A percentile compares a stretch with the other conserved stretches of the same genome.
These are phyloP conservation scores for Trypanosoma cruzi DNA, from an alignment of 208 protist species.

Conservation along the genomic window DNA sequence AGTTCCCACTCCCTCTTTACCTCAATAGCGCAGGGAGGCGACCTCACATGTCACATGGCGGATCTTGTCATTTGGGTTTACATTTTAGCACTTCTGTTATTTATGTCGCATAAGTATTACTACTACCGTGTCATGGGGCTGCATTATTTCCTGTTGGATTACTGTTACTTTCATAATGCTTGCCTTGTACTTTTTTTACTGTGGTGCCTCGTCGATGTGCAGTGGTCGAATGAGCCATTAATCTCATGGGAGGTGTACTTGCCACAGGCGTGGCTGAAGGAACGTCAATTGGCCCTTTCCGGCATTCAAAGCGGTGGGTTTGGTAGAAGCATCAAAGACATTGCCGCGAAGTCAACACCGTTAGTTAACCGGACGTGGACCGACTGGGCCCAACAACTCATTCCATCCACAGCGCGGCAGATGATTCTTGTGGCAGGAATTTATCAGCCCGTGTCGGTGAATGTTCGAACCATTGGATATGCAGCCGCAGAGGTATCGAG, in stretches of 20 bases:
- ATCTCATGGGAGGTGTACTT: conserved; percentile 40
- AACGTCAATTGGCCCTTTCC: neutral
- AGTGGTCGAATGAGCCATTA: conserved; percentile 55
- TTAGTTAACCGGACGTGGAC: conserved; percentile 24
- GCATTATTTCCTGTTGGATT: conserved; percentile 80
- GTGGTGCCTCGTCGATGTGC: conserved; percentile 48
- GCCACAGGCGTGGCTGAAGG: conserved; percentile 23
- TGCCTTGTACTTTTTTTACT: conserved; percentile 57
- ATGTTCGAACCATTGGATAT: conserved; percentile 47
- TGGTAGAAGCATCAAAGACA: neutral
- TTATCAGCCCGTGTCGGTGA: conserved; percentile 46
- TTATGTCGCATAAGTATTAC: conserved; percentile 67
- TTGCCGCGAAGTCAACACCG: conserved; percentile 27
- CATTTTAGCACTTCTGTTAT: conserved; percentile 43
- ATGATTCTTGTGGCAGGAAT: conserved; percentile 32
- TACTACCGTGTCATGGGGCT: conserved; percentile 50
- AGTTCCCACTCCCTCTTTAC: conserved; percentile 25
- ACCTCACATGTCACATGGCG: conserved; percentile 59
- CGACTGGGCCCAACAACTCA: neutral
- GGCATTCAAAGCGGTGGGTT: neutral
- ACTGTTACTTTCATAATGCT: conserved; percentile 78
- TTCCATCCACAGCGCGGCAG: conserved; percentile 3
- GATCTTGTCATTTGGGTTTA: conserved; percentile 74
- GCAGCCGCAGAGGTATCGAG: conserved; percentile 39
- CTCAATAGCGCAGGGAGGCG: conserved; percentile 32